A percentile compares a stretch with the other conserved stretches of the same genome.
Evolutionary conservation across 2,329 filamentous ascomycete genomes (phyloP).

Genomic region (Penicillium freii): DNA sequence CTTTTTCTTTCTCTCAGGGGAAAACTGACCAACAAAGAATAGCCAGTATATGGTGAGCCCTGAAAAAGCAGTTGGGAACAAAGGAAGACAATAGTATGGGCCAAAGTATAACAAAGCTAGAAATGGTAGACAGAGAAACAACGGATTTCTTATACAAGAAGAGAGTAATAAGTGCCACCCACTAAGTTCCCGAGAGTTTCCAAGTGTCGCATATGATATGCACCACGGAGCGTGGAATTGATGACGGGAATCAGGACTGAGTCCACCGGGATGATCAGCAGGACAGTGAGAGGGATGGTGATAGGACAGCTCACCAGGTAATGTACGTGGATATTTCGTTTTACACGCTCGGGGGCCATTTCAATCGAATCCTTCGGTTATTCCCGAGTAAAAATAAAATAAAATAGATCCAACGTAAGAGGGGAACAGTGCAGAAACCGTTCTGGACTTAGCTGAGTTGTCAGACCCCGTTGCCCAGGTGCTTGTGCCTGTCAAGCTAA

Average conservation of each 20-base stretch:
- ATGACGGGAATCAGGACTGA: slow-evolving; percentile 3
- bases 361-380: slow-evolving; percentile 10
- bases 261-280: slow-evolving; percentile 16
- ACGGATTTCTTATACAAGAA: slow-evolving; percentile 19
- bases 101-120: slow-evolving; percentile 18
- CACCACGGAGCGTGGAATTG: slow-evolving; percentile 1
- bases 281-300: slow-evolving; percentile 3
- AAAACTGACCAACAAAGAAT: background rate
- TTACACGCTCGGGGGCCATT: background rate
- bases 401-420: slow-evolving; percentile 16
- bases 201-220: slow-evolving; percentile 20
- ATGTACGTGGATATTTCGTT: slow-evolving; percentile 4
- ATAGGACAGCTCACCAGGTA: slow-evolving; percentile 1
- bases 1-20: background rate
- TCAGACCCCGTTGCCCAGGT: slow-evolving; percentile 6
- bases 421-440: slow-evolving; percentile 13
- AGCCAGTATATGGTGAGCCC: slow-evolving; percentile 2
- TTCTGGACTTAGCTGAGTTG: slow-evolving; percentile 12
- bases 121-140: slow-evolving; percentile 3
- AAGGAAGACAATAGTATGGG: slow-evolving; percentile 11
- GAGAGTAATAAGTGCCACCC: slow-evolving; percentile 12
- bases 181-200: slow-evolving; percentile 11
- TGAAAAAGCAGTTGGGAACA: slow-evolving; percentile 7
- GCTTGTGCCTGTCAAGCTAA: slow-evolving; percentile 10
- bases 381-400: background rate